phyloP scores from a whole-genome alignment of 345 rosid genomes.

The Kandelia obovata region DNA sequence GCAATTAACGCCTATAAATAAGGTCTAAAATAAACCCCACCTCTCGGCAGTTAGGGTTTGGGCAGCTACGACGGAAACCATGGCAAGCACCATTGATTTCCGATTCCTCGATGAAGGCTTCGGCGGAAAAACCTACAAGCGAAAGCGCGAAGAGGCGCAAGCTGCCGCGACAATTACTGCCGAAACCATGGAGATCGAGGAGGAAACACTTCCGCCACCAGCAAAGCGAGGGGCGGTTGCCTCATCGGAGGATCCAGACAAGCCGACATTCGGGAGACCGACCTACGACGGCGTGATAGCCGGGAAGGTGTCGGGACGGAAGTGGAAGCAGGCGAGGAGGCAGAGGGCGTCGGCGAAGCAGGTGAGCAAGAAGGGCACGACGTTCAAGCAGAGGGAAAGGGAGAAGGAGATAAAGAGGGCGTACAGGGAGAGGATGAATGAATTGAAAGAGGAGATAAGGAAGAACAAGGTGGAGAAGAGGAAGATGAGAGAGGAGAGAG shows the following conservation, averaged over 20 bases:
- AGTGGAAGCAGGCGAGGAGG: slow-evolving; percentile 70
- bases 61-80: slow-evolving; percentile 6
- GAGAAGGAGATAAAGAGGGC: slow-evolving; percentile 79
- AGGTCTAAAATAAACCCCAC: too few relatives aligned
- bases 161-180: slow-evolving; percentile 12
- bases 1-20: background rate
- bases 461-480: slow-evolving; percentile 76
- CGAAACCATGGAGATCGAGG: slow-evolving; percentile 63
- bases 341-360: slow-evolving; percentile 68
- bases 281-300: slow-evolving; percentile 93
- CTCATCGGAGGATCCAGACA: slow-evolving; percentile 62
- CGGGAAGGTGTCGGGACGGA: slow-evolving; percentile 80
- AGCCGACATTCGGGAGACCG: slow-evolving; percentile 55
- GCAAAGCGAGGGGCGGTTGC: slow-evolving; percentile 76
- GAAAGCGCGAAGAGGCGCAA: slow-evolving; percentile 52
- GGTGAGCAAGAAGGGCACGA: slow-evolving; percentile 51
- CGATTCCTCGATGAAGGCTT: slow-evolving; percentile 87
- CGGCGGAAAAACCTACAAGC: slow-evolving; percentile 89
- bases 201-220: slow-evolving; percentile 37
- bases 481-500: slow-evolving; percentile 74
- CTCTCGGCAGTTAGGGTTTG: slow-evolving; percentile 12
- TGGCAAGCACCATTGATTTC: slow-evolving; percentile 93
- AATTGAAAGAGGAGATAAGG: slow-evolving; percentile 83
- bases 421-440: slow-evolving; percentile 63
- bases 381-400: slow-evolving; percentile 58